Percentiles rank a stretch among this genome's conserved stretches.
These are phyloP conservation scores for Drechslera avenae DNA, from an alignment of 2,329 filamentous ascomycete genomes.

Conservation along the genomic window DNA sequence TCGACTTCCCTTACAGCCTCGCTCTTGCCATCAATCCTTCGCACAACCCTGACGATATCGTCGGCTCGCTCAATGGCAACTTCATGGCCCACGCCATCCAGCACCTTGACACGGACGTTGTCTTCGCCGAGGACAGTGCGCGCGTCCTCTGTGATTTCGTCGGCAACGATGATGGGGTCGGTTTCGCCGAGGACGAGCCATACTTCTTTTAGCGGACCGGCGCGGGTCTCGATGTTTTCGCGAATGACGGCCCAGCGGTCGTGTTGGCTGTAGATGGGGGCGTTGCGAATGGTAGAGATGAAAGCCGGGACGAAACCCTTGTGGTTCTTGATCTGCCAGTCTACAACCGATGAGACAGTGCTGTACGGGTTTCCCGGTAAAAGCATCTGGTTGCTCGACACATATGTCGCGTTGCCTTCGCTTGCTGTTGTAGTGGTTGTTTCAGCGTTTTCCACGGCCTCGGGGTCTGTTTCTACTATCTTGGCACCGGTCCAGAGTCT, in stretches of 20 bases:
- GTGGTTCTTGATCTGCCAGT: conserved; percentile 72
- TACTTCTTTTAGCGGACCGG: conserved; percentile 56
- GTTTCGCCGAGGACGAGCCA: conserved; percentile 68
- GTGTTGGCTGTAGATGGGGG: conserved; percentile 70
- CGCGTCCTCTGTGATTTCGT: conserved; percentile 68
- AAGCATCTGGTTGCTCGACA: conserved; percentile 45
- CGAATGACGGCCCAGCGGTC: conserved; percentile 66
- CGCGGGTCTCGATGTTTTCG: conserved; percentile 37
- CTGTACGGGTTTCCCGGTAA: conserved; percentile 58
- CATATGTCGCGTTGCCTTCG: conserved; percentile 28
- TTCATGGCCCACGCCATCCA: conserved; percentile 70
- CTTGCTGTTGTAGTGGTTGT: conserved; percentile 10
- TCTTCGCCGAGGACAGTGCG: conserved; percentile 59
- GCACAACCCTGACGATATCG: conserved; percentile 56
- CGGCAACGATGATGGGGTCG: conserved; percentile 69
- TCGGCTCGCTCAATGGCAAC: conserved; percentile 66
- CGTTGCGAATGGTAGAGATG: conserved; percentile 71
- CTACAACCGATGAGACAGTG: conserved; percentile 66
- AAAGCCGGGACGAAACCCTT: conserved; percentile 72
- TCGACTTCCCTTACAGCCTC: conserved; percentile 5
- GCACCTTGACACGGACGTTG: conserved; percentile 62
- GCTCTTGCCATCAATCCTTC: conserved; percentile 8
- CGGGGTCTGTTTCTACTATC: conserved; percentile 34
- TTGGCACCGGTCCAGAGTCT: conserved; percentile 39
- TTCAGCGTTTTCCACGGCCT: conserved; percentile 25